These are phyloP conservation scores for Aurantiochytrium sp. DNA, from an alignment of 108 stramenopile species.

Conservation along the genomic window DNA sequence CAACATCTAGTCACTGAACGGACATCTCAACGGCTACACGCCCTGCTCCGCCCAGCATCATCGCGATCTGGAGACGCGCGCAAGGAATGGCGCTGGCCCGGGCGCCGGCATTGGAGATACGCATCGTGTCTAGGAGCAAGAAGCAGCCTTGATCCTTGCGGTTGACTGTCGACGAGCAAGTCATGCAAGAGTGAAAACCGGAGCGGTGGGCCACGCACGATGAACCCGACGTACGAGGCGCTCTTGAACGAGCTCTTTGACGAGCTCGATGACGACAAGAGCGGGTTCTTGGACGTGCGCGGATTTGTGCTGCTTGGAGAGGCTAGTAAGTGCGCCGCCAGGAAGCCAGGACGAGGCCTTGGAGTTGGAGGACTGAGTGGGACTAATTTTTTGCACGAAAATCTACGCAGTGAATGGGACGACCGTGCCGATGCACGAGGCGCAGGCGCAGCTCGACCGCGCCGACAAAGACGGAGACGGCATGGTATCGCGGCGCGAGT, in stretches of 20 bases:
- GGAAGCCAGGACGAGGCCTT: too few relatives aligned
- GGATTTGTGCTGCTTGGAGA: not conserved
- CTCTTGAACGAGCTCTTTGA: slow-evolving; percentile 1
- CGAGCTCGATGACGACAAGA: not conserved
- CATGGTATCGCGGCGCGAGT: slow-evolving; percentile 3
- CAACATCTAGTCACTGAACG: too few relatives aligned
- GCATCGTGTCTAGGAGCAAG: too few relatives aligned
- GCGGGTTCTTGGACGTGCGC: not conserved
- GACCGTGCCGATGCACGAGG: not conserved
- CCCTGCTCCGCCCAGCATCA: too few relatives aligned
- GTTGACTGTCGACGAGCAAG: too few relatives aligned
- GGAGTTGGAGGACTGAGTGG: too few relatives aligned
- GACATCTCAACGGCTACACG: too few relatives aligned
- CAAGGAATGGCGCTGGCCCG: too few relatives aligned
- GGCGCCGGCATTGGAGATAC: too few relatives aligned
- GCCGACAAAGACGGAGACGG: slow-evolving; percentile 28
- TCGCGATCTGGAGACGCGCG: too few relatives aligned
- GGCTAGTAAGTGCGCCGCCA: not conserved
- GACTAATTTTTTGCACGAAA: too few relatives aligned
- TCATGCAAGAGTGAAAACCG: not conserved
- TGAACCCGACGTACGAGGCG: not conserved
- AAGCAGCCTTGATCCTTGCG: too few relatives aligned
- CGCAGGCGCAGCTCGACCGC: not conserved
- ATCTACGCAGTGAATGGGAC: not conserved
- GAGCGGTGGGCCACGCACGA: not conserved